phyloP scores from a whole-genome alignment of 2,329 filamentous ascomycete species.

The Sporothrix brasiliensis region DNA sequence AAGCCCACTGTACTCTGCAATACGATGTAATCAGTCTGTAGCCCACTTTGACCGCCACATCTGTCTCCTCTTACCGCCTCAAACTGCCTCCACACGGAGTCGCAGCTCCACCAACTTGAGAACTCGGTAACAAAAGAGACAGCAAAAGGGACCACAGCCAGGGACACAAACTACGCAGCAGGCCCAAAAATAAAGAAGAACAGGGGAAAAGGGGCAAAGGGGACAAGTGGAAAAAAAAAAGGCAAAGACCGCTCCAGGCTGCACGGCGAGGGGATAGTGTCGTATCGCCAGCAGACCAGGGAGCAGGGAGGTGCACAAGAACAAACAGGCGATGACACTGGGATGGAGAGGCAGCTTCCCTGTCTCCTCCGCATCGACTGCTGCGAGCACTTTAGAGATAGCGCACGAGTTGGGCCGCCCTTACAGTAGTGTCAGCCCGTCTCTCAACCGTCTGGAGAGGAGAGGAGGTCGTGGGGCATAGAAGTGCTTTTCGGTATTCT shows the following conservation, averaged over 20 bases:
- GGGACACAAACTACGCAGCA: conserved; percentile 22
- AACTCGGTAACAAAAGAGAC: background rate
- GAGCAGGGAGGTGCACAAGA: background rate
- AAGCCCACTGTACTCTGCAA: background rate
- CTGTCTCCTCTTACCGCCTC: background rate
- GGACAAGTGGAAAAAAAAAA: background rate
- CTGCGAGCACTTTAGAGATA: conserved; percentile 27
- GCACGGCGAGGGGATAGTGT: conserved; percentile 18
- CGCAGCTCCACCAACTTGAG: conserved; percentile 11
- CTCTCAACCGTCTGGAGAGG: background rate
- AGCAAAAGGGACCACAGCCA: background rate
- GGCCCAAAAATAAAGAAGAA: background rate
- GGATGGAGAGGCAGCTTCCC: background rate
- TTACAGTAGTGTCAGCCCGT: background rate
- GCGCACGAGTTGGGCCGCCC: background rate
- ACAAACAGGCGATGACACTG: background rate
- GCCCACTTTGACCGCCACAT: conserved; percentile 15
- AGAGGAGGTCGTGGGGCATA: background rate
- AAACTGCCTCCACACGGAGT: background rate
- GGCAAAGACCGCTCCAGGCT: background rate
- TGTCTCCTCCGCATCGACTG: conserved; percentile 23
- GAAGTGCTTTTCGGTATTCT: background rate
- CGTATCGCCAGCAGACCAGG: background rate
- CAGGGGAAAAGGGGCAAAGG: background rate
- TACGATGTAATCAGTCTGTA: too few relatives aligned